Evolutionary conservation across 1,284 basidiomycete genomes (phyloP), one percentile per base, ranked within the genome.

Genomic region (Fistulina hepatica): DNA sequence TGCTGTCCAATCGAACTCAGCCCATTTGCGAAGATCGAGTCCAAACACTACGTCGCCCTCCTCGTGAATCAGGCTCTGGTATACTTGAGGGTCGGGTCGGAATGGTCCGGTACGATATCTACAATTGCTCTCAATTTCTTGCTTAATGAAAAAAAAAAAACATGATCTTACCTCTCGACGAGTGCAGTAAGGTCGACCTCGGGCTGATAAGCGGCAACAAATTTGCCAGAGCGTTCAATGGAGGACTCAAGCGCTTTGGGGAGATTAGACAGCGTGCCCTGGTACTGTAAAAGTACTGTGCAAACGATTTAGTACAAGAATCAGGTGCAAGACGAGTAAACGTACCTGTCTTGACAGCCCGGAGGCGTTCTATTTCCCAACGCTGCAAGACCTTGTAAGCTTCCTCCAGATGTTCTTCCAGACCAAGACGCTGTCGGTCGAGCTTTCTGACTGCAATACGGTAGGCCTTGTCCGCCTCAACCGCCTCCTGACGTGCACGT

Each of bases 81-180:
- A 93, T 8, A 91, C 64, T 42, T 89, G 85, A 0, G 89, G 71
- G 32, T 65, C 65, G 1, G 90, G 90, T 32, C 82, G 69, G 76
- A 93, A 94, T 0, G 88, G 82, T 0, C 90, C 90, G 2, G 88
- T 93, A 39, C 90, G 76, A 54, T 88, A 86, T n/a, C n/a, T n/a
- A n/a, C n/a, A n/a, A n/a, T n/a, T n/a, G n/a, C n/a, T n/a, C n/a
- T n/a, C n/a, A n/a, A n/a, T n/a, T n/a, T n/a, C n/a, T n/a, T n/a
- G n/a, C n/a, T n/a, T n/a, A n/a, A n/a, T n/a, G n/a, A n/a, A n/a
- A n/a, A n/a, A n/a, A n/a, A n/a, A n/a, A n/a, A n/a, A n/a, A n/a
- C n/a, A n/a, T n/a, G n/a, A n/a, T n/a, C n/a, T n/a, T n/a, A n/a
- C 12, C 83, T 78, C 57, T 93, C 89, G 45, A 94, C 90, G 42